Evolutionary conservation across 169 alveolate genomes (phyloP), one percentile per base, ranked within the genome.

Genomic region (Plasmodium coatneyi): DNA sequence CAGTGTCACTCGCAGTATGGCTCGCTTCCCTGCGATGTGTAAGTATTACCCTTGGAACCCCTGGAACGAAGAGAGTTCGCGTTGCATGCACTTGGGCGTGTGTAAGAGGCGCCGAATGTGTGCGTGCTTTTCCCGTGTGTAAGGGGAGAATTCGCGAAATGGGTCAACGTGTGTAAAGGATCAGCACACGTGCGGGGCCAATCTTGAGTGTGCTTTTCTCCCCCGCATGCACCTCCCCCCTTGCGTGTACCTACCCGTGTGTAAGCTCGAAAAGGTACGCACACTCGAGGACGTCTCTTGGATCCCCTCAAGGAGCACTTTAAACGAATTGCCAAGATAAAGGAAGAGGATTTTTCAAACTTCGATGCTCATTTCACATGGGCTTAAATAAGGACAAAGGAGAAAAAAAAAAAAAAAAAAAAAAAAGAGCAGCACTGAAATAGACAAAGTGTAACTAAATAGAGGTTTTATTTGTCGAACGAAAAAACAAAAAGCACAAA

Each of bases 11-110:
- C 19, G n/a, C 30, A 19, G 39, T 28, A 66, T 66, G 32, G 16
- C 22, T 22, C 5, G 19, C 76, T 22, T 10, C 6, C 0, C 36
- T 22, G 39, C 12, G 76, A 22, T 66, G 76, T 25, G 76, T 66
- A 66, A 22, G 2, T 22, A 22, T 66, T 22, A 5, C 36, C 76
- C 32, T 66, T 0, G 76, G 76, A 28, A 66, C 76, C 34, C 16
- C n/a, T 25, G 76, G 76, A 66, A 66, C 16, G 30, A 25, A 66
- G 76, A 28, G 36, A 66, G 76, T 66, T 66, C 36, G 30, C 76
- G 36, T 66, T 66, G 76, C 76, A 66, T 66, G 30, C 76, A 66
- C 36, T 66, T 66, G 36, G 36, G 76, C 30, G 76, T 66, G 76
- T 66, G 76, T 66, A 5, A 19, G 36, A 16, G 74, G 12, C 34